A percentile compares a stretch with the other conserved stretches of the same genome.
phyloP scores from a whole-genome alignment of 805 yeast species.

The Wickerhamiella australiensis region DNA sequence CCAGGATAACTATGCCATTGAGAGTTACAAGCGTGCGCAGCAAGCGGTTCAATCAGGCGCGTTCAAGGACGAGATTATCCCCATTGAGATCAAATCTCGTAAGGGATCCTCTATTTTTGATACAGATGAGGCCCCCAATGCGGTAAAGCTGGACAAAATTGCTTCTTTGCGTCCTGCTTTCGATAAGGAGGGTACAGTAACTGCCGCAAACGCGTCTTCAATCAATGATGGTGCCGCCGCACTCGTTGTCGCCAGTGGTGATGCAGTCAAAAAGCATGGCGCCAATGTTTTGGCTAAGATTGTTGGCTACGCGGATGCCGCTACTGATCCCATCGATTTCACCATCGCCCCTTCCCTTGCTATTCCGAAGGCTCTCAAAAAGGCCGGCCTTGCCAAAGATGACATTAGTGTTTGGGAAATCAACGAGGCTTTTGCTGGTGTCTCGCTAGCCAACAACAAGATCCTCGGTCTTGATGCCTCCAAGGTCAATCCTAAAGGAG shows the following conservation, averaged over 20 bases:
- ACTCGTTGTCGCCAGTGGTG: conserved; percentile 67
- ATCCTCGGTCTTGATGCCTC: conserved; percentile 48
- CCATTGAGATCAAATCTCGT: conserved; percentile 55
- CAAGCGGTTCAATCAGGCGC: conserved; percentile 60
- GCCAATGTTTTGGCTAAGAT: conserved; percentile 63
- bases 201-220: conserved; percentile 91
- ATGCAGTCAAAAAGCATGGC: conserved; percentile 61
- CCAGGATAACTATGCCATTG: conserved; percentile 75
- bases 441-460: conserved; percentile 73
- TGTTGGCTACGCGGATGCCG: conserved; percentile 92
- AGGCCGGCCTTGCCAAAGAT: conserved; percentile 50
- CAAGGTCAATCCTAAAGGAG: conserved; percentile 79
- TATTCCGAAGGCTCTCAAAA: conserved; percentile 80
- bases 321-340: conserved; percentile 80
- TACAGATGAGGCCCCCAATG: conserved; percentile 65
- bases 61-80: conserved; percentile 66
- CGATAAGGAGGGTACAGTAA: conserved; percentile 86
- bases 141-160: conserved; percentile 59
- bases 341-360: conserved; percentile 91
- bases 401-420: conserved; percentile 79
- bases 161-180: conserved; percentile 77
- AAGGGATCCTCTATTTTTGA: conserved; percentile 61
- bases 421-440: conserved; percentile 95
- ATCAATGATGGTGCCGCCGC: conserved; percentile 96
- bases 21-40: conserved; percentile 70